These are phyloP conservation scores for Jaltomata sinuosa DNA, from an alignment of 257 asterid species.

Conservation along the genomic window DNA sequence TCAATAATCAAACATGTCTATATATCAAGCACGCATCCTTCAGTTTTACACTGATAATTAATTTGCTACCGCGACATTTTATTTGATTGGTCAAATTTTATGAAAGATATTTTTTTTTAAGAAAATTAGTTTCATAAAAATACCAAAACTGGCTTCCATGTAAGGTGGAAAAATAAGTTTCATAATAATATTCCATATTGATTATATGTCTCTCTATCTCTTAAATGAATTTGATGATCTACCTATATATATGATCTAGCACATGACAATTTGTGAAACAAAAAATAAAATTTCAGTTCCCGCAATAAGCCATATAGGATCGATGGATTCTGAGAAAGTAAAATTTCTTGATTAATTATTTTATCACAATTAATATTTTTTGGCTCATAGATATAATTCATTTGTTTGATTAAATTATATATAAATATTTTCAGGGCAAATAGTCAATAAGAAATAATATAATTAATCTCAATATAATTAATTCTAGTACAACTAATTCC, in stretches of 20 bases:
- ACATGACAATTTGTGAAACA: neutral
- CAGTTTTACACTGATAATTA: neutral
- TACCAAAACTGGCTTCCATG: neutral
- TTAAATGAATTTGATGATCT: neutral
- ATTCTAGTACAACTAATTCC: too few species aligned
- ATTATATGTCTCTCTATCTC: too few species aligned
- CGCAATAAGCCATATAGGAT: neutral
- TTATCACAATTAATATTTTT: neutral
- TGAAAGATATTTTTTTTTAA: neutral
- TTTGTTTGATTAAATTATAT: neutral
- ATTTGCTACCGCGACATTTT: too few species aligned
- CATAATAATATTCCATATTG: too few species aligned
- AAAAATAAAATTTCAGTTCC: too few species aligned
- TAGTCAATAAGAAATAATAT: too few species aligned
- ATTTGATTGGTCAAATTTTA: too few species aligned
- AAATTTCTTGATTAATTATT: neutral
- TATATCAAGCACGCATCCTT: neutral
- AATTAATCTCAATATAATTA: too few species aligned
- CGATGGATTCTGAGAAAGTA: too few species aligned
- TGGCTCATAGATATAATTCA: neutral
- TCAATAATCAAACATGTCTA: neutral
- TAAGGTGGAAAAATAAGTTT: neutral
- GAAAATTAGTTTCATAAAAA: neutral
- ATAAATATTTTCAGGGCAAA: too few species aligned
- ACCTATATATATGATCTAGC: neutral